These are phyloP conservation scores for Trichomonascaceae sp. DNA, from an alignment of 1,139 yeast species.

Conservation along the genomic window DNA sequence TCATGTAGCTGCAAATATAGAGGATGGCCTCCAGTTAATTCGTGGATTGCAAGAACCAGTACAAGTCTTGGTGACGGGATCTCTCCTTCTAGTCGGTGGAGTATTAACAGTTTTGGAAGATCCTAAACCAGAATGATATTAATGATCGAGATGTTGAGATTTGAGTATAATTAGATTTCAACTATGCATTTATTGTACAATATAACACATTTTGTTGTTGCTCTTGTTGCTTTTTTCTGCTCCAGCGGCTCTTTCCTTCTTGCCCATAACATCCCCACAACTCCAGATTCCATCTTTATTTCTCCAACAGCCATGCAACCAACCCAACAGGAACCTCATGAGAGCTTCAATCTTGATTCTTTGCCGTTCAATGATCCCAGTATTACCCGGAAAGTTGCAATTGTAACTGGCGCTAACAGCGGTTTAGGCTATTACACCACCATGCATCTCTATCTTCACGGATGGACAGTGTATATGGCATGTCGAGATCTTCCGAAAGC, in stretches of 20 bases:
- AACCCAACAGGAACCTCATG: too few relatives aligned
- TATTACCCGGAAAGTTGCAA: conserved; percentile 47
- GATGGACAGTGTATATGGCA: conserved; percentile 65
- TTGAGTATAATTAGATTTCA: neutral
- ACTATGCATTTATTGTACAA: too few relatives aligned
- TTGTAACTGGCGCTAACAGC: conserved; percentile 74
- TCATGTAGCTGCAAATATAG: conserved; percentile 67
- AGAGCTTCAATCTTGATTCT: conserved; percentile 16
- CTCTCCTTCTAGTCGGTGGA: conserved; percentile 92
- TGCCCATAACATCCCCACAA: neutral
- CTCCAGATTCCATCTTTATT: neutral
- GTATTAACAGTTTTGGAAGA: conserved; percentile 72
- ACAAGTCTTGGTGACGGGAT: conserved; percentile 90
- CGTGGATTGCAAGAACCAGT: conserved; percentile 36
- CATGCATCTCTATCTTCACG: conserved; percentile 71
- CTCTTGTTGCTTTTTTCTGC: neutral
- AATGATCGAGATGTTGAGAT: neutral
- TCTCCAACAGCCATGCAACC: neutral
- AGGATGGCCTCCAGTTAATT: conserved; percentile 57
- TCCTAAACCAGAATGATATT: conserved; percentile 1
- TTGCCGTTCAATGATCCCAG: conserved; percentile 23
- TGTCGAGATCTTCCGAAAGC: conserved; percentile 61
- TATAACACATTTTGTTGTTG: neutral
- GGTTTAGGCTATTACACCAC: conserved; percentile 79
- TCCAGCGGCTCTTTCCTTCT: neutral